phyloP scores from a whole-genome alignment of 257 asterid species.

The Solanum lycopersicoides region DNA sequence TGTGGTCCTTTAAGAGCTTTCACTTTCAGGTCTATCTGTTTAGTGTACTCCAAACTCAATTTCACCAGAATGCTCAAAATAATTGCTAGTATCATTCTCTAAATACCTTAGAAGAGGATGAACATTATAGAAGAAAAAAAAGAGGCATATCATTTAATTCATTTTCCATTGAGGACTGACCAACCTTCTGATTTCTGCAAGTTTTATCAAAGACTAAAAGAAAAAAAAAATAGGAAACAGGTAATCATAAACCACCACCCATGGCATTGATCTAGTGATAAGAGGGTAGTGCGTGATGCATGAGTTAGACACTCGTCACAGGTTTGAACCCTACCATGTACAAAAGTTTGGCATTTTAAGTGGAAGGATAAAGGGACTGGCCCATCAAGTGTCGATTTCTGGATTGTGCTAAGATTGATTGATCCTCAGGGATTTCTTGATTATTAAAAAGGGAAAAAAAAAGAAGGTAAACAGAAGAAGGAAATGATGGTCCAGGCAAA shows the following conservation, averaged over 20 bases:
- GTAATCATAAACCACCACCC: not conserved
- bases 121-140: not conserved
- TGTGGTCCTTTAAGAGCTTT: constrained; percentile 29
- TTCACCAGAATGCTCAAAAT: not conserved
- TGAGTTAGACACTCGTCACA: not conserved
- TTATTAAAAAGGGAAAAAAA: not conserved
- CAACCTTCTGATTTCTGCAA: not conserved
- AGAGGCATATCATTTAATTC: not conserved
- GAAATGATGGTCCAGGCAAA: not conserved
- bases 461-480: not conserved
- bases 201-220: not conserved
- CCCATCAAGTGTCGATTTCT: not conserved
- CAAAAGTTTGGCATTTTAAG: not conserved
- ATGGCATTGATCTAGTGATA: not conserved
- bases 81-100: not conserved
- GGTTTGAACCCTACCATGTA: not conserved
- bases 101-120: not conserved
- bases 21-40: constrained; percentile 20
- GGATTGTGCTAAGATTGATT: not conserved
- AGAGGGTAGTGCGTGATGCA: not conserved
- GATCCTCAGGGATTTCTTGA: not conserved
- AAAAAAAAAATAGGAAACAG: not conserved
- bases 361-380: not conserved
- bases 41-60: not conserved
- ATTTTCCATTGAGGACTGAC: not conserved